Evolutionary conservation across 1,139 yeast species (phyloP), one percentile per base, ranked within the genome.

Genomic region (Hyphopichia burtonii): DNA sequence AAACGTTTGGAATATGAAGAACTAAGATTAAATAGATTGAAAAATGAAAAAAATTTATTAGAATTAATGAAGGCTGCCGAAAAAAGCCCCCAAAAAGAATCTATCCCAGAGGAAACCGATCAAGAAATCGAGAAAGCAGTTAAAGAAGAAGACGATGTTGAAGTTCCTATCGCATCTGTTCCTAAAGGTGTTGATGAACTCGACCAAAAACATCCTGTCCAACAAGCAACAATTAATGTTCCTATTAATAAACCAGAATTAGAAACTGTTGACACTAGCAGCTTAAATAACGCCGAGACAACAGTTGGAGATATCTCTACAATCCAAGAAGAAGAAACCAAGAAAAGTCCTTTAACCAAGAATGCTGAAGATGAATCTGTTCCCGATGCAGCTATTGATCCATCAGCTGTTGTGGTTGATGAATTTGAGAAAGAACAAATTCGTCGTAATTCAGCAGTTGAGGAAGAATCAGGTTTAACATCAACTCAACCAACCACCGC

Each of bases 1-100:
- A 65, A 66, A 46, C 57, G 63, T n/a, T 42, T 47, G 30, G 68
- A 68, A 42, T 67, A 59, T 46, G 69, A 67, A 45, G 50, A 55
- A 27, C 56, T 66, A 45, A 62, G 57, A 42, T 44, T 34, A 38
- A 51, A 49, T 12, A 46, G 57, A 18, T 37, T 57, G 31, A 52
- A 52, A 22, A 54, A 55, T 31, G 67, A 63, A 43, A 43, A 47
- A 35, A 44, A 49, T 37, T 50, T 61, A 19, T 42, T 38, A 10
- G 48, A 53, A 31, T 43, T 54, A 39, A 38, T 38, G 40, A 44
- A 42, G 17, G 35, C 40, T 15, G 36, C 42, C 3, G 39, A 37
- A 18, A 15, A 12, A 17, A 23, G n/a, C 14, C 15, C 20, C 14
- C 31, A 20, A 36, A 34, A 33, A 14, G 38, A 33, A 14, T 28